phyloP scores from a whole-genome alignment of 2,329 filamentous ascomycete species.

The Monilinia vaccinii-corymbosi region DNA sequence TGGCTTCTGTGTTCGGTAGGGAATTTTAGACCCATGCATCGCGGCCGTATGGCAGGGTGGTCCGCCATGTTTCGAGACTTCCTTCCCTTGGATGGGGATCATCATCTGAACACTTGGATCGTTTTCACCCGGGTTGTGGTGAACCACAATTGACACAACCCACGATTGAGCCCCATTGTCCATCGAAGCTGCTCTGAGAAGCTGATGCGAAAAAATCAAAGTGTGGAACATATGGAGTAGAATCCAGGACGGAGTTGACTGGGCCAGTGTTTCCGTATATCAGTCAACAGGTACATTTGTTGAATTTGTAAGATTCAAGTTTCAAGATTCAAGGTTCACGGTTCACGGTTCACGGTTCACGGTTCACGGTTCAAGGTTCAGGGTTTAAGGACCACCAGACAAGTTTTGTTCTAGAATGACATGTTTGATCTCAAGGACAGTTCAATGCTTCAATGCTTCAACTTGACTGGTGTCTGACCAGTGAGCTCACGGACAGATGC shows the following conservation, averaged over 20 bases:
- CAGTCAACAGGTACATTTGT: constrained; percentile 3
- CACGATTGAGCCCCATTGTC: constrained; percentile 9
- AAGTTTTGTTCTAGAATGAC: constrained; percentile 6
- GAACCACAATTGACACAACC: constrained; percentile 24
- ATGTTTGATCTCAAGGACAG: constrained; percentile 3
- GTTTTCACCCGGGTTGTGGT: constrained; percentile 21
- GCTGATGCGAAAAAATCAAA: constrained; percentile 2
- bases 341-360: too few species aligned
- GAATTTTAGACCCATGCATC: constrained; percentile 15
- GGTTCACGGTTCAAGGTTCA: too few species aligned
- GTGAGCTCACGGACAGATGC: constrained; percentile 24
- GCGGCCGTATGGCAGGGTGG: constrained; percentile 17
- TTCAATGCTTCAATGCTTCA: constrained; percentile 18
- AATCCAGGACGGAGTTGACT: constrained; percentile 2
- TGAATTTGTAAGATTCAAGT: background rate
- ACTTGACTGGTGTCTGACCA: constrained; percentile 20
- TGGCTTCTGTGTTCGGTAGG: constrained; percentile 13
- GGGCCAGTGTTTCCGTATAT: background rate
- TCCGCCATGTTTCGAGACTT: constrained; percentile 21
- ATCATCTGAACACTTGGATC: constrained; percentile 28
- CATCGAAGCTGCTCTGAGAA: constrained; percentile 8
- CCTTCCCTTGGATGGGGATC: constrained; percentile 21
- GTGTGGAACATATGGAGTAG: constrained; percentile 4
- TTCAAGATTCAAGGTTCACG: background rate
- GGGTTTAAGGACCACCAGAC: background rate